These are phyloP conservation scores for Trypanosoma scelopori DNA, from an alignment of 208 protist species.

Conservation along the genomic window DNA sequence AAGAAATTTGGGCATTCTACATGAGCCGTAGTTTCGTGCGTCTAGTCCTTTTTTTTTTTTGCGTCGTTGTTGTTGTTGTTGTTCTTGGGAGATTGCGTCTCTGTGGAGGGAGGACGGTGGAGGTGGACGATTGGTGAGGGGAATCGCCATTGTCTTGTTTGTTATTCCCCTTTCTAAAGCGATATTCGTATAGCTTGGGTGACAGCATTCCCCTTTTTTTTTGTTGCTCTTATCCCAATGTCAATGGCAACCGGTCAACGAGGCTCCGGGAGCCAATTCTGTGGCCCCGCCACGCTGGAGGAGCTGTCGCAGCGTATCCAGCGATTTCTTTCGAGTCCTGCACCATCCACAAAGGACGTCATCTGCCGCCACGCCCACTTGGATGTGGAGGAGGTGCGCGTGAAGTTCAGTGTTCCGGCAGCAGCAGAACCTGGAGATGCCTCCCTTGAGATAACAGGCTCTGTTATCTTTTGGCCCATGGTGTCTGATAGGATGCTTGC, in stretches of 20 bases:
- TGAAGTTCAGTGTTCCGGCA: background rate
- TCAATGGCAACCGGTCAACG: background rate
- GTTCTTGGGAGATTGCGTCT: background rate
- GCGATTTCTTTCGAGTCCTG: conserved; percentile 5
- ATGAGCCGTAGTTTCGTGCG: background rate
- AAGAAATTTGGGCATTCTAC: conserved; percentile 11
- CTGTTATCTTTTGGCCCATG: conserved; percentile 20
- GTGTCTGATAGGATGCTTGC: conserved; percentile 4
- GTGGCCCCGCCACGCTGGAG: background rate
- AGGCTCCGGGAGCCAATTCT: background rate
- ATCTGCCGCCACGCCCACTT: conserved; percentile 12
- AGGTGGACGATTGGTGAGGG: no score
- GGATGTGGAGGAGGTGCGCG: conserved; percentile 2
- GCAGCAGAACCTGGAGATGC: background rate
- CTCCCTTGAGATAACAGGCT: background rate
- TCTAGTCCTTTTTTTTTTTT: background rate
- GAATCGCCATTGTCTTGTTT: no score
- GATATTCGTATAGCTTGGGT: no score
- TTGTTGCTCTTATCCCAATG: no score
- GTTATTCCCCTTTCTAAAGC: no score
- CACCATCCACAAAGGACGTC: conserved; percentile 11
- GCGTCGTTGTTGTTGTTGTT: no score
- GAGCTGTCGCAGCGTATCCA: background rate
- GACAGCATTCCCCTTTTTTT: no score
- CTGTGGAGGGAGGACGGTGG: background rate